Evolutionary conservation across 345 rosid genomes (phyloP).

Genomic region (Brassica incana): DNA sequence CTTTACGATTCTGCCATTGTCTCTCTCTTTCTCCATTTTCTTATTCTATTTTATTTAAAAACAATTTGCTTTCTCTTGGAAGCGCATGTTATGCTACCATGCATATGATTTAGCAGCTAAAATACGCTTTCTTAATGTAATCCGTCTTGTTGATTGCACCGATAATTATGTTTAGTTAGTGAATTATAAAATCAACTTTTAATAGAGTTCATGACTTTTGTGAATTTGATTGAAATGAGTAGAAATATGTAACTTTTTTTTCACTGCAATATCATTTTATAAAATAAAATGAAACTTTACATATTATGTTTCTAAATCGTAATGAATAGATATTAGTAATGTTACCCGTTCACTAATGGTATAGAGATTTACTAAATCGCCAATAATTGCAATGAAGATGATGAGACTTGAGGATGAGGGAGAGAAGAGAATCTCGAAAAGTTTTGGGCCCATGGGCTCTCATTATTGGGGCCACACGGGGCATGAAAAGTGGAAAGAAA

Average conservation of each 20-base stretch:
- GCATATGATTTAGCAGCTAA: background rate
- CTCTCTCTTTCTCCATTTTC: background rate
- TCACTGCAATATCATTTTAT: background rate
- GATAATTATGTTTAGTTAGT: background rate
- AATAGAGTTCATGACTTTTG: background rate
- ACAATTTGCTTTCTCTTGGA: background rate
- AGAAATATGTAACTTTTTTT: background rate
- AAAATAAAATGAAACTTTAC: background rate
- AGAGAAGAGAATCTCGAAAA: constrained; percentile 33
- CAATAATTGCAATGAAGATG: constrained; percentile 34
- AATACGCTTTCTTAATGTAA: background rate
- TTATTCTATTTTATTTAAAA: background rate
- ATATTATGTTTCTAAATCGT: background rate
- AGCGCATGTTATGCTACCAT: constrained; percentile 22
- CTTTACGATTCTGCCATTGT: constrained; percentile 42
- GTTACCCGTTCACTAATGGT: background rate
- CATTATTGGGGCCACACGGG: constrained; percentile 29
- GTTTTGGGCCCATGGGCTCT: constrained; percentile 41
- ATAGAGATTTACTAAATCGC: background rate
- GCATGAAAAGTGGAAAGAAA: constrained; percentile 24
- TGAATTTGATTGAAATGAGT: background rate
- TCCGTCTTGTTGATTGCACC: background rate
- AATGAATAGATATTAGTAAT: background rate
- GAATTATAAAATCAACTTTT: background rate
- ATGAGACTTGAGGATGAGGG: constrained; percentile 27